Conservation (phyloP, 164 flowering plant species). For the Macadamia tetraphylla region DNA sequence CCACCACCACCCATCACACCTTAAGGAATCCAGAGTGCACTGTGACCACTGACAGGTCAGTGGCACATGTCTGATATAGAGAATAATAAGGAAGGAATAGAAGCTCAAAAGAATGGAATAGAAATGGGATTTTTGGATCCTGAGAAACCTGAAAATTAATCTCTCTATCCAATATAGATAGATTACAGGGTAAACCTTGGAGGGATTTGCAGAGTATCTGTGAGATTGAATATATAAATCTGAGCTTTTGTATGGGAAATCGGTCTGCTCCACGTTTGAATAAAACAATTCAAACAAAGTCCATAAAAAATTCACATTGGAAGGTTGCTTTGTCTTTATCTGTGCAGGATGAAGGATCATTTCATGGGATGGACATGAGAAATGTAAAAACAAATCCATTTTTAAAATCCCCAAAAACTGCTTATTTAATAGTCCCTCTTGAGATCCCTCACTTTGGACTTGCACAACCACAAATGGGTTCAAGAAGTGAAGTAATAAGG, state of each 20-base stretch:
- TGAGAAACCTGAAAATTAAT: conserved; percentile 22
- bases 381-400: conserved; percentile 12
- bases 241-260: conserved; percentile 40
- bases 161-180: conserved; percentile 3
- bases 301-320: conserved; percentile 21
- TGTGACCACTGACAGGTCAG: conserved; percentile 49
- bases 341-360: conserved; percentile 1
- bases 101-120: conserved; percentile 64
- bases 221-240: conserved; percentile 26
- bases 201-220: conserved; percentile 27
- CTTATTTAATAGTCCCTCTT: conserved; percentile 41
- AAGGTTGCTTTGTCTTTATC: not conserved
- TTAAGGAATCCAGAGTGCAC: conserved; percentile 9
- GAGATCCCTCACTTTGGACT: conserved; percentile 56
- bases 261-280: conserved; percentile 23
- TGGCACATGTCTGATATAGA: conserved; percentile 11
- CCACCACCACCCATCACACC: not conserved
- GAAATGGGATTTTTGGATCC: conserved; percentile 67
- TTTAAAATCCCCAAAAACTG: conserved; percentile 41
- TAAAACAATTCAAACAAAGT: conserved; percentile 20
- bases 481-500: conserved; percentile 12
- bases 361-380: conserved; percentile 21
- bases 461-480: conserved; percentile 23
- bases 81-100: conserved; percentile 36
- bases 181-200: conserved; percentile 7